These are phyloP conservation scores for Stemphylium beticola DNA, from an alignment of 2,329 filamentous ascomycete genomes.

Conservation along the genomic window DNA sequence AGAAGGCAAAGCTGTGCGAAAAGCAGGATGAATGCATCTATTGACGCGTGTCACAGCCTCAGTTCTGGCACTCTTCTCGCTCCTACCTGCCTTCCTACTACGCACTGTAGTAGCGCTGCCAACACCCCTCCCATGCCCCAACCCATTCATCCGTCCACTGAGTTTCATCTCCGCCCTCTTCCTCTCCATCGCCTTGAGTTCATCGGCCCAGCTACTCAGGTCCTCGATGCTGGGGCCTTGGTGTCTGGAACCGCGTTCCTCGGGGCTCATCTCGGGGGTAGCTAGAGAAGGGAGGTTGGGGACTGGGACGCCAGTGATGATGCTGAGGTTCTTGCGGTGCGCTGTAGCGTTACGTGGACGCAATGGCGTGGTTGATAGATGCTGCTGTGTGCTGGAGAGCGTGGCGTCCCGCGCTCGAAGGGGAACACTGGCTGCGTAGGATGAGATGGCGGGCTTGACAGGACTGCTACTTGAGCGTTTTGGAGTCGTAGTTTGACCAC, in stretches of 20 bases:
- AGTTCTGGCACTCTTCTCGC: not conserved
- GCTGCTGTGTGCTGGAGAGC: not conserved
- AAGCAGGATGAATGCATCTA: too few relatives aligned
- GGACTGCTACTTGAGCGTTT: constrained; percentile 2
- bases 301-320: not conserved
- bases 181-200: constrained; percentile 15
- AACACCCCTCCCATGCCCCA: not conserved
- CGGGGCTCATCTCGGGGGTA: not conserved
- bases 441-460: not conserved
- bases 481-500: not conserved
- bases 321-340: not conserved
- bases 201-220: constrained; percentile 10
- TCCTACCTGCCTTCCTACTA: not conserved
- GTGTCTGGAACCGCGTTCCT: not conserved
- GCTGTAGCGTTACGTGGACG: not conserved
- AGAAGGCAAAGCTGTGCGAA: too few relatives aligned
- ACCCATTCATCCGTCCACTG: not conserved
- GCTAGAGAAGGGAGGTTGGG: too few relatives aligned
- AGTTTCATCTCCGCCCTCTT: not conserved
- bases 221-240: constrained; percentile 11
- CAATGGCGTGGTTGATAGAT: too few relatives aligned
- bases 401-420: not conserved
- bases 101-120: too few relatives aligned
- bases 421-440: not conserved
- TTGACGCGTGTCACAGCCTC: too few relatives aligned